phyloP scores from a whole-genome alignment of 73 alveolate genomes.

The Durusdinium trenchii region DNA sequence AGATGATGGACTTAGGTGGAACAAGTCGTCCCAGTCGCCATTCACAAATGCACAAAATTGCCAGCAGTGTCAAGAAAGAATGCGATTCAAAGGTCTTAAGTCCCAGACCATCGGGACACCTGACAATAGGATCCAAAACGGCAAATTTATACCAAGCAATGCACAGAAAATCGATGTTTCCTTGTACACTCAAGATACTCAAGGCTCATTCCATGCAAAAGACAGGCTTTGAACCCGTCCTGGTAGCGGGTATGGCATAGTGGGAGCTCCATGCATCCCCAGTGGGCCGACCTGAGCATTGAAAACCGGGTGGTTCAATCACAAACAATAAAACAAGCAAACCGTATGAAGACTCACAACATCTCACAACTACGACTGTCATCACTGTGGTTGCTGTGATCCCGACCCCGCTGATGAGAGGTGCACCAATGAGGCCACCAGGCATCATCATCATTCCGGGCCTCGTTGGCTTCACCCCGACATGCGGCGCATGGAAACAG shows the following conservation, averaged over 20 bases:
- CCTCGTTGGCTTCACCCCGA: not conserved
- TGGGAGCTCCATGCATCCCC: conserved; percentile 71
- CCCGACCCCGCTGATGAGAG: conserved; percentile 9
- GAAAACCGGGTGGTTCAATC: not conserved
- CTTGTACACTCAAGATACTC: too few species aligned
- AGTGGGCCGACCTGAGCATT: conserved; percentile 57
- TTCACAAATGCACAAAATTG: too few species aligned
- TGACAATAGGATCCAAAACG: too few species aligned
- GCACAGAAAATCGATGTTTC: too few species aligned
- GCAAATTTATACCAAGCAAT: too few species aligned
- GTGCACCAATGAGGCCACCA: conserved; percentile 59
- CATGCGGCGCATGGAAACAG: too few species aligned
- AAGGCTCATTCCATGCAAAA: too few species aligned
- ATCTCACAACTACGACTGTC: not conserved
- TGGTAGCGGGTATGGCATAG: conserved; percentile 53
- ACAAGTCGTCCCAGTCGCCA: too few species aligned
- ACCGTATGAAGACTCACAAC: not conserved
- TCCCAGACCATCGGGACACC: too few species aligned
- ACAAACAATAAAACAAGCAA: not conserved
- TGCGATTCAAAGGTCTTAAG: too few species aligned
- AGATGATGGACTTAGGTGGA: too few species aligned
- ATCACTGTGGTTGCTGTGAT: not conserved
- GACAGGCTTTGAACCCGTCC: conserved; percentile 22
- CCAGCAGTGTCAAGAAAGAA: too few species aligned
- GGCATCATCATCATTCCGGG: conserved; percentile 69